These are phyloP conservation scores for Leccinum rimulosum DNA, from an alignment of 768 basidiomycete species.

Conservation along the genomic window DNA sequence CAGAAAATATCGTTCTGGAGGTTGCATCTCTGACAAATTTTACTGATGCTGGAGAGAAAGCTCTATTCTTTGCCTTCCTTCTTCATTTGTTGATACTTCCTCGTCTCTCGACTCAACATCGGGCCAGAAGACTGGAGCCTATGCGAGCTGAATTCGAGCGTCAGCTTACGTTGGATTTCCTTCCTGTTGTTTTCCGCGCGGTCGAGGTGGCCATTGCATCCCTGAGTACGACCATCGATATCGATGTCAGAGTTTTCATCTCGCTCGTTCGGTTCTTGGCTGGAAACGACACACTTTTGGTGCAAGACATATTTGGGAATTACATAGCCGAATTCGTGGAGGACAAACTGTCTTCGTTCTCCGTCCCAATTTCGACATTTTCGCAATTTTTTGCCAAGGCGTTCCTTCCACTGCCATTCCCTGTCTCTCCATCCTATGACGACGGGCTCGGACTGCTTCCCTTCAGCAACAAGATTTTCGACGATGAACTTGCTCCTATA, in stretches of 20 bases:
- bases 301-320: constrained; percentile 30
- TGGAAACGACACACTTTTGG: constrained; percentile 16
- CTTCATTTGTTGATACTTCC: constrained; percentile 40
- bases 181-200: constrained; percentile 38
- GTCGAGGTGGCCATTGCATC: constrained; percentile 27
- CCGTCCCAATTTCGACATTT: constrained; percentile 19
- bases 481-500: constrained; percentile 38
- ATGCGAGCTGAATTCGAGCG: constrained; percentile 30
- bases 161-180: constrained; percentile 37
- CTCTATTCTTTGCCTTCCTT: constrained; percentile 37
- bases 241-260: constrained; percentile 55
- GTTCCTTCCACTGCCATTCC: constrained; percentile 18
- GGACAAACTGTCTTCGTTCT: constrained; percentile 19
- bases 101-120: constrained; percentile 36
- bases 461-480: constrained; percentile 43
- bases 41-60: constrained; percentile 4
- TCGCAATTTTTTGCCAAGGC: constrained; percentile 11
- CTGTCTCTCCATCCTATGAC: neutral
- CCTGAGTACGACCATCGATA: constrained; percentile 34
- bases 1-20: constrained; percentile 7
- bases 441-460: constrained; percentile 30
- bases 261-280: constrained; percentile 41
- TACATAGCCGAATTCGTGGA: constrained; percentile 23
- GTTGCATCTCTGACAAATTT: constrained; percentile 10
- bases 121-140: constrained; percentile 34